Evolutionary conservation across 495 filamentous ascomycete genomes (phyloP), one percentile per base, ranked within the genome.

Genomic region (Aspergillus sclerotioniger): DNA sequence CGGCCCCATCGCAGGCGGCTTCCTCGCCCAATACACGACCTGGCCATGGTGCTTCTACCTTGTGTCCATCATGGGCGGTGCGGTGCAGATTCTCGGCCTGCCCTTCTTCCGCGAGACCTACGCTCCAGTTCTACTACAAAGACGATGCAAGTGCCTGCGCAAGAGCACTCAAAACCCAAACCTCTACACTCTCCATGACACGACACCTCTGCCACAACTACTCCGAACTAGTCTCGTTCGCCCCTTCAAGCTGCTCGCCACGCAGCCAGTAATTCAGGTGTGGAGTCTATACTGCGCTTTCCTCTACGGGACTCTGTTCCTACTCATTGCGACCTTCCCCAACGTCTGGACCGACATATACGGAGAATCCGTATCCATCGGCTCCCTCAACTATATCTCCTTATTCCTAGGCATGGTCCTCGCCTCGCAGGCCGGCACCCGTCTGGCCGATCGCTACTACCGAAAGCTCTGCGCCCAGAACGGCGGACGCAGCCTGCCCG

Each of bases 221-320:
- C 21, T 57, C 10, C 19, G n/a, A 13, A 29, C 32, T 12, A 45
- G 51, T 9, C 9, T 68, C 32, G 43, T 58, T 3, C 65, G 78
- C 6, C 76, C 77, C 0, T 72, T 79, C 53, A 50, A 39, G 5
- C 65, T 80, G 2, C 56, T 80, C 15, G 43, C 33, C 15, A 81
- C 77, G 0, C 76, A 79, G 52, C 75, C 79, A 7, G 76, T 81
- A 54, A 56, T 82, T 21, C 69, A 74, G 37, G 55, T 72, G 8
- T 66, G 83, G n/a, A 69, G 76, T 6, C 15, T 77, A 6, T 83
- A 82, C 65, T 73, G 79, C 73, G 76, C 77, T 17, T 86, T 80
- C 61, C 63, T 84, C n/a, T 87, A 81, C 67, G 85, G 84, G 1
- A 57, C 84, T 6, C 79, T 81, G 60, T 87, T 86, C 61, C 78